Evolutionary conservation across 129 eudicot genomes (phyloP), one percentile per base, ranked within the genome.

Genomic region (Pulicaria dysenterica): DNA sequence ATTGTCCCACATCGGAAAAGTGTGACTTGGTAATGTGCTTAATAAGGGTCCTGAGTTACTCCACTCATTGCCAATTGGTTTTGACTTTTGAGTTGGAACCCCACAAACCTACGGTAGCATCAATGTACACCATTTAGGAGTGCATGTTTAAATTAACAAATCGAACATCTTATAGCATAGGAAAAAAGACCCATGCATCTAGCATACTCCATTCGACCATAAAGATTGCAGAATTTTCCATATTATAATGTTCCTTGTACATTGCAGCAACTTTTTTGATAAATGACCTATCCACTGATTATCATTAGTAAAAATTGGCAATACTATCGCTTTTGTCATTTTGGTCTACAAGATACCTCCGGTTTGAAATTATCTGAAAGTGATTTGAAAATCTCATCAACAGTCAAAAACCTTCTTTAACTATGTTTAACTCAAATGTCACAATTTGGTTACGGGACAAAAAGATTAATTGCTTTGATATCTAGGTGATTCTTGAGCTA

Each of bases 321-420:
- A 48, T 38, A 49, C 17, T 9, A 62, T 38, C 16, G 9, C 9
- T 14, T 17, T 37, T 17, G 9, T 59, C 57, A 50, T 73, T 73
- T 73, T 39, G 47, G 44, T 49, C 71, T 8, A 59, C 69, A 60
- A 73, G 60, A 73, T 59, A 37, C 19, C 70, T 60, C 50, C 41
- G 12, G 37, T 2, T 39, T 39, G 9, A 73, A 11, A 44, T 73
- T 61, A 36, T 10, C 17, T 38, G 10, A 37, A 63, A 34, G 51
- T 31, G 49, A 5, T 61, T 61, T 61, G 48, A 44, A 61, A 14
- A 17, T 73, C 62, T 62, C 11, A 17, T 0, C 17, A 17, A 49
- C 49, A 11, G 53, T 62, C 31, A 61, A 73, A 13, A 73, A 73
- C 15, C 70, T 16, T 73, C 7, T 51, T 73, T 38, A 47, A 66